Evolutionary conservation across 129 eudicot genomes (phyloP).

Genomic region (carrot (Daucus carota)): DH1_v3.0 NC_030382.2:47632501-47633000

Average conservation of each 20-base stretch:
- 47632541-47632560: conserved; percentile 81
- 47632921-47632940: not conserved
- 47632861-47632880: conserved; percentile 73
- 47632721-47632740: not conserved
- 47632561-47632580: conserved; percentile 91
- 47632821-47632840: conserved; percentile 79
- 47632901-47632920: conserved; percentile 62
- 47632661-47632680: conserved; percentile 83
- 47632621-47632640: conserved; percentile 83
- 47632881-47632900: conserved; percentile 76
- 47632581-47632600: conserved; percentile 83
- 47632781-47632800: conserved; percentile 32
- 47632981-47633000: not conserved
- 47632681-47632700: conserved; percentile 31
- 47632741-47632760: not conserved
- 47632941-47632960: not conserved
- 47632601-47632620: conserved; percentile 71
- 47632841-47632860: conserved; percentile 72
- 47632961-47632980: not conserved
- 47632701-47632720: not conserved
- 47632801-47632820: conserved; percentile 86
- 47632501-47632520: conserved; percentile 98
- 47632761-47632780: not conserved
- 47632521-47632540: conserved; percentile 82
- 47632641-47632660: conserved; percentile 75